Evolutionary conservation across 2,329 filamentous ascomycete species (phyloP).

Genomic region (Akanthomyces muscarius): DNA sequence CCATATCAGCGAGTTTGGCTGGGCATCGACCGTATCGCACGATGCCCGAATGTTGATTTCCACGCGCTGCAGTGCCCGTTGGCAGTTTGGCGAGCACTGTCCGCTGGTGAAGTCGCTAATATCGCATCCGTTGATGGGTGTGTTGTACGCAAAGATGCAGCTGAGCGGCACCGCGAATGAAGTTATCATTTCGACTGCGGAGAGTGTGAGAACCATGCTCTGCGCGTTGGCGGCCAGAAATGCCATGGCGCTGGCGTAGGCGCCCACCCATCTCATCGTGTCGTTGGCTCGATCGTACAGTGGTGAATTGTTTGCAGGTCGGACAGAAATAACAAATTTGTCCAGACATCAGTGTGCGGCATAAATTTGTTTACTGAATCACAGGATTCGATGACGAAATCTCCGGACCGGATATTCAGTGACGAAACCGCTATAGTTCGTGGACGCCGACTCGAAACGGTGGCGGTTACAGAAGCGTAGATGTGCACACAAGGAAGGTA

Average conservation of each 20-base stretch:
- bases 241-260: neutral
- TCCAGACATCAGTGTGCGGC: neutral
- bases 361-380: neutral
- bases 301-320: neutral
- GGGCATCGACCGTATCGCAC: slow-evolving; percentile 25
- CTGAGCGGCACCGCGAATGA: slow-evolving; percentile 32
- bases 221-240: neutral
- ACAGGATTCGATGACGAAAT: neutral
- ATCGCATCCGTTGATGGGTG: slow-evolving; percentile 36
- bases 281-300: neutral
- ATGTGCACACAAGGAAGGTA: neutral
- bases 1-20: slow-evolving; percentile 33
- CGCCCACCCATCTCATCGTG: slow-evolving; percentile 1
- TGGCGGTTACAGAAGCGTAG: slow-evolving; percentile 2
- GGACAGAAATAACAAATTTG: neutral
- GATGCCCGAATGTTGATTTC: slow-evolving; percentile 28
- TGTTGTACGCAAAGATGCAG: slow-evolving; percentile 41
- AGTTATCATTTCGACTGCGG: slow-evolving; percentile 39
- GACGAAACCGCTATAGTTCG: slow-evolving; percentile 7
- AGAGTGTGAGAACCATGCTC: slow-evolving; percentile 27
- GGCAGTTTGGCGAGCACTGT: slow-evolving; percentile 38
- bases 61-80: slow-evolving; percentile 26
- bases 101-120: slow-evolving; percentile 33
- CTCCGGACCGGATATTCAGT: neutral
- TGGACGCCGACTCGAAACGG: slow-evolving; percentile 1